Evolutionary conservation across 2,329 filamentous ascomycete genomes (phyloP), one percentile per base, ranked within the genome.

Genomic region (Akanthomyces muscarius): DNA sequence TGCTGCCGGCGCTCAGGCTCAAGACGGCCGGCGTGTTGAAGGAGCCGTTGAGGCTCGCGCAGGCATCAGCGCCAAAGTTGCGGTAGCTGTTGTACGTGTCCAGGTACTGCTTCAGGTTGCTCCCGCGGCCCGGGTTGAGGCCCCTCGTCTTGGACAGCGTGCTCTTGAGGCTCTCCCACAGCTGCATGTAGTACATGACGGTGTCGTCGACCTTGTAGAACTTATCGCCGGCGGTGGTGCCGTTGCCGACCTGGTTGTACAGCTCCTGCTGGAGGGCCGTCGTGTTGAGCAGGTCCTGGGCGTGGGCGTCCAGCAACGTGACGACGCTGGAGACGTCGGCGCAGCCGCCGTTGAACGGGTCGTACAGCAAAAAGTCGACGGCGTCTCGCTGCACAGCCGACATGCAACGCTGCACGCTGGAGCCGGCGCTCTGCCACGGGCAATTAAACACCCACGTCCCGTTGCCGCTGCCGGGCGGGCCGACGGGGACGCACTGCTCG

Each of bases 361-460:
- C 75, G 1, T 66, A 69, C 7, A 70, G 68, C 38, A 78, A 68
- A 14, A 75, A 72, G 47, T 76, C 70, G 16, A 74, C 61, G 0
- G 76, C 65, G 30, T 71, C 69, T 47, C 71, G 68, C 57, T 71
- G 68, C 33, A 77, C 70, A 0, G 75, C 70, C 21, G 66, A 63
- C 54, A 75, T 70, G 59, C 76, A 78, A 23, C 64, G 67, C 55
- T 69, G 62, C 0, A 68, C 69, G 0, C 67, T 66, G 1, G 75
- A 74, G 13, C 69, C 68, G 1, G 69, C 68, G 0, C 72, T 73
- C 0, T 76, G 74, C 55, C 75, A 78, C 0, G 70, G 69, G 59
- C 76, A 78, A 30, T 71, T 71, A 64, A 76, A 76, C 33, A 69
- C 67, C 74, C 74, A 76, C 1, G 65, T 66, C 0, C 74, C 74